These are phyloP conservation scores for Puccinia horiana DNA, from an alignment of 1,284 basidiomycete species.

Conservation along the genomic window DNA sequence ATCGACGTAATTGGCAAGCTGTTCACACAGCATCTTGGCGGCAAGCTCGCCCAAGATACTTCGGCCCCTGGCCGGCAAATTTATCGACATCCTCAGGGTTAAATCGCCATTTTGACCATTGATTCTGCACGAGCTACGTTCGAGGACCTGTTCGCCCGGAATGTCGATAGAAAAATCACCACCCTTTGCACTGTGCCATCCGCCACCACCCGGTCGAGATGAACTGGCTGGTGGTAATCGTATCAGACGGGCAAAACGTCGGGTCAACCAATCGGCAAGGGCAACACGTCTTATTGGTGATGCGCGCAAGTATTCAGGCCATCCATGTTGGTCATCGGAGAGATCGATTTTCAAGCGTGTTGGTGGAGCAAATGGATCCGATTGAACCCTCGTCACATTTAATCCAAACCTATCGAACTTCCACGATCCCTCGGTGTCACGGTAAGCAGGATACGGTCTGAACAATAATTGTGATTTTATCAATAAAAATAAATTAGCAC, in stretches of 20 bases:
- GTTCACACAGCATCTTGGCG: slow-evolving; percentile 26
- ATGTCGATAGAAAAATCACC: slow-evolving; percentile 41
- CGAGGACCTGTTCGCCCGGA: slow-evolving; percentile 36
- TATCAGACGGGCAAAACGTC: slow-evolving; percentile 13
- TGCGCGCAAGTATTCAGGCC: slow-evolving; percentile 31
- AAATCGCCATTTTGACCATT: slow-evolving; percentile 23
- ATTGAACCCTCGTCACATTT: slow-evolving; percentile 27
- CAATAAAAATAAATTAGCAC: background rate
- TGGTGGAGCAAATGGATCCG: slow-evolving; percentile 46
- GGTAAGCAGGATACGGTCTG: slow-evolving; percentile 45
- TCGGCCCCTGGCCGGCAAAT: slow-evolving; percentile 35
- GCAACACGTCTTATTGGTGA: slow-evolving; percentile 36
- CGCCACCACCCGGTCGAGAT: slow-evolving; percentile 15
- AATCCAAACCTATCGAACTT: slow-evolving; percentile 25
- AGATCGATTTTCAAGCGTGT: slow-evolving; percentile 28
- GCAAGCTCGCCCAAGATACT: slow-evolving; percentile 41
- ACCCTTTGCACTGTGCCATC: slow-evolving; percentile 43
- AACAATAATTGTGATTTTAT: background rate
- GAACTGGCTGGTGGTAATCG: background rate
- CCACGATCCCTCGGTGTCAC: slow-evolving; percentile 41
- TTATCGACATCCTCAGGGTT: slow-evolving; percentile 30
- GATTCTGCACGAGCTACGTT: slow-evolving; percentile 35
- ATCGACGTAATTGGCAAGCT: slow-evolving; percentile 20
- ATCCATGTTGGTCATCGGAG: slow-evolving; percentile 25
- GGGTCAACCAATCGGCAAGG: slow-evolving; percentile 44